phyloP scores from a whole-genome alignment of 1,284 basidiomycete species.

The Malassezia pachydermatis region DNA sequence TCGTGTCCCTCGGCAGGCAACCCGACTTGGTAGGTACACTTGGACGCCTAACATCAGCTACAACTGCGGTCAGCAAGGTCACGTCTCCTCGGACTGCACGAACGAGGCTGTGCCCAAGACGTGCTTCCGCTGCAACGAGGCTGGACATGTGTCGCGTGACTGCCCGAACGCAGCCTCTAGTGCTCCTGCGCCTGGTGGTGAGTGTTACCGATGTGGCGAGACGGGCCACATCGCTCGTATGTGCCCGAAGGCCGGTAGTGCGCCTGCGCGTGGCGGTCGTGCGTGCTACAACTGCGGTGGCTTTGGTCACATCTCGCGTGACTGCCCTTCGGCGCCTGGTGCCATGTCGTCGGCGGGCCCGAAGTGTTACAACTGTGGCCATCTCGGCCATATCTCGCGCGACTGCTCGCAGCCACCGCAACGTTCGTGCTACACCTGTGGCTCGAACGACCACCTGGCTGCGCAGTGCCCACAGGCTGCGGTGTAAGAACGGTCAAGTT shows the following conservation, averaged over 20 bases:
- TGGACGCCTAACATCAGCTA: constrained; percentile 8
- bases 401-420: constrained; percentile 38
- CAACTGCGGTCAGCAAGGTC: constrained; percentile 42
- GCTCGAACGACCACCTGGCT: constrained; percentile 14
- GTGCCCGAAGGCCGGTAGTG: constrained; percentile 30
- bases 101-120: constrained; percentile 42
- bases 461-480: constrained; percentile 15
- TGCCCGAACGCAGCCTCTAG: constrained; percentile 30
- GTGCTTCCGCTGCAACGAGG: constrained; percentile 43
- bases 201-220: constrained; percentile 33
- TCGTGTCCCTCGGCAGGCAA: constrained; percentile 40
- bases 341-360: constrained; percentile 18
- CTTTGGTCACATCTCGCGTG: constrained; percentile 39
- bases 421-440: constrained; percentile 37
- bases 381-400: constrained; percentile 38
- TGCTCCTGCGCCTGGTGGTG: constrained; percentile 25
- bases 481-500: neutral
- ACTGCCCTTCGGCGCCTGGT: constrained; percentile 35
- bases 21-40: constrained; percentile 33
- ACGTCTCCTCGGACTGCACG: constrained; percentile 38
- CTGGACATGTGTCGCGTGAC: constrained; percentile 42
- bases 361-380: constrained; percentile 46
- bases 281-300: constrained; percentile 46
- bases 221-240: constrained; percentile 39
- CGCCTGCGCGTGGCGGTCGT: constrained; percentile 22